Evolutionary conservation across 768 basidiomycete species (phyloP).

Genomic region (Leccinum boreale): DNA sequence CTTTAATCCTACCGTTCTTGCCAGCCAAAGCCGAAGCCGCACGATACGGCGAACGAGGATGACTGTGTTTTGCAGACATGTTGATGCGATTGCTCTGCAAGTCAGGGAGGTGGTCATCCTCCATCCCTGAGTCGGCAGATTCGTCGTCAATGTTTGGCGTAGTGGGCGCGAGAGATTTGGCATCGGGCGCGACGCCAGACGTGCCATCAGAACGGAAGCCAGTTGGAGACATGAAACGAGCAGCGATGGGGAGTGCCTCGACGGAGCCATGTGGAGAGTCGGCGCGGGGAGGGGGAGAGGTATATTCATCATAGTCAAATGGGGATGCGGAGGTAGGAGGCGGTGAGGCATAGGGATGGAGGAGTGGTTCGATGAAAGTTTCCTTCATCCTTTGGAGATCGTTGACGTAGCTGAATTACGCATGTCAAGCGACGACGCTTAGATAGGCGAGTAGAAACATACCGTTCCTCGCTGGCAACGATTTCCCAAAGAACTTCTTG

Average conservation of each 20-base stretch:
- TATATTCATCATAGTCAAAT: constrained; percentile 68
- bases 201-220: constrained; percentile 48
- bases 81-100: constrained; percentile 24
- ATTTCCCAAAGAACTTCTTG: constrained; percentile 98
- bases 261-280: constrained; percentile 69
- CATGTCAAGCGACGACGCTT: constrained; percentile 12
- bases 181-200: constrained; percentile 37
- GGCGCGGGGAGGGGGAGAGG: constrained; percentile 40
- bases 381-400: constrained; percentile 91
- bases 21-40: constrained; percentile 40
- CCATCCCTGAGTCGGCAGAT: constrained; percentile 70
- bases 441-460: constrained; percentile 22
- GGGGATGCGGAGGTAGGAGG: constrained; percentile 45
- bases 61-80: constrained; percentile 51
- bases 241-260: constrained; percentile 82
- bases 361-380: constrained; percentile 84
- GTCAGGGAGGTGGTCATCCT: constrained; percentile 46
- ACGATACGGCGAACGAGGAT: constrained; percentile 78
- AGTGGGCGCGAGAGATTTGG: constrained; percentile 45
- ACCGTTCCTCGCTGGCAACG: constrained; percentile 94
- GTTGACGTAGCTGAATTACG: constrained; percentile 72
- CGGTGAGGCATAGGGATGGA: constrained; percentile 68
- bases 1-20: constrained; percentile 39
- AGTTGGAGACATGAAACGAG: constrained; percentile 80
- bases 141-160: constrained; percentile 70